These are phyloP conservation scores for Quercus phellos DNA, from an alignment of 331 rosid species.

Conservation along the genomic window DNA sequence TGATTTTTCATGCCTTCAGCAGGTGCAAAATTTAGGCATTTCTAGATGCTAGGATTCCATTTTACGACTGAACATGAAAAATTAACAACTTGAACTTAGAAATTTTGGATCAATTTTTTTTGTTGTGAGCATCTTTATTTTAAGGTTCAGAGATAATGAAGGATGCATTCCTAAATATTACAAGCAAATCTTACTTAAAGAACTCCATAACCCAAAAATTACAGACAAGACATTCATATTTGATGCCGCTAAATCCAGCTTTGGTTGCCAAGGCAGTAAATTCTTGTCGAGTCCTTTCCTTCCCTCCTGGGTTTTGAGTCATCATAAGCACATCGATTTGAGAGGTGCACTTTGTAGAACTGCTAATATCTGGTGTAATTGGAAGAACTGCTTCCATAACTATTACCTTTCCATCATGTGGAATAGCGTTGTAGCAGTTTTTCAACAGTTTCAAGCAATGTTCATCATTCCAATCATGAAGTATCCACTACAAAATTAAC, in stretches of 20 bases:
- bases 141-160: background rate
- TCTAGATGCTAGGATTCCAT: no score
- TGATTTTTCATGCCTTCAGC: no score
- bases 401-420: slow-evolving; percentile 46
- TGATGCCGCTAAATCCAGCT: slow-evolving; percentile 51
- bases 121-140: background rate
- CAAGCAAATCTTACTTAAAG: slow-evolving; percentile 26
- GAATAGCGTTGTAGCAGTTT: slow-evolving; percentile 41
- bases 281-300: slow-evolving; percentile 34
- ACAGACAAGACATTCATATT: slow-evolving; percentile 24
- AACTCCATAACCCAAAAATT: slow-evolving; percentile 50
- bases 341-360: background rate
- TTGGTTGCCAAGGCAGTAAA: slow-evolving; percentile 34
- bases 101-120: no score
- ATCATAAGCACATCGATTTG: slow-evolving; percentile 35
- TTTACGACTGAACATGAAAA: no score
- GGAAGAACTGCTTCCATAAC: slow-evolving; percentile 46
- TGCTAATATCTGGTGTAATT: slow-evolving; percentile 9
- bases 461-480: slow-evolving; percentile 61
- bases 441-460: slow-evolving; percentile 49
- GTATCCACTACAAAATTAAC: slow-evolving; percentile 36
- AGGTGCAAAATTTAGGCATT: no score
- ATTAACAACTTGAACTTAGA: no score
- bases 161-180: background rate
- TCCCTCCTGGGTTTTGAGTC: slow-evolving; percentile 46